phyloP scores from a whole-genome alignment of 768 basidiomycete genomes.

The Rhodotorula kratochvilovae region DNA sequence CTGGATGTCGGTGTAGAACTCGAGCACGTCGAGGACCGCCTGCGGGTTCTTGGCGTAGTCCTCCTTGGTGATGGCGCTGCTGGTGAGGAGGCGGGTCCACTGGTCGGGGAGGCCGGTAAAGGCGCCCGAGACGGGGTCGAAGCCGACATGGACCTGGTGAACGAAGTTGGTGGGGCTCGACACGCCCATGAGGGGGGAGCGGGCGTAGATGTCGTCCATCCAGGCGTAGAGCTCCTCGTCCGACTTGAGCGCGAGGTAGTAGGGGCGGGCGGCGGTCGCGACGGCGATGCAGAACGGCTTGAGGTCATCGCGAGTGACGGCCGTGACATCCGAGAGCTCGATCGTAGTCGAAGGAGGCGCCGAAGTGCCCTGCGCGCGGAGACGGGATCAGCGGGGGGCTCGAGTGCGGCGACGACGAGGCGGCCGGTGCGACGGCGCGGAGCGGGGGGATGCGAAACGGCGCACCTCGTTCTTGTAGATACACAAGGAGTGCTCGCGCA shows the following conservation, averaged over 20 bases:
- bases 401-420: neutral
- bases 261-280: slow-evolving; percentile 77
- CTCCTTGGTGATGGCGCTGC: slow-evolving; percentile 94
- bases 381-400: neutral
- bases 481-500: slow-evolving; percentile 70
- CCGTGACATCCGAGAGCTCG: slow-evolving; percentile 68
- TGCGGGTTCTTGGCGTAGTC: slow-evolving; percentile 96
- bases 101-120: slow-evolving; percentile 97
- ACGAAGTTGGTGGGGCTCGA: slow-evolving; percentile 95
- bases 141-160: slow-evolving; percentile 97
- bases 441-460: neutral
- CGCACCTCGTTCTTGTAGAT: slow-evolving; percentile 91
- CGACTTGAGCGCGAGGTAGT: slow-evolving; percentile 72
- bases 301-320: slow-evolving; percentile 84
- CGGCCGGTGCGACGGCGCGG: neutral
- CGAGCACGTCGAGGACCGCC: slow-evolving; percentile 92
- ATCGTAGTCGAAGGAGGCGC: slow-evolving; percentile 57
- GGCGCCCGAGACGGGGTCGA: slow-evolving; percentile 85
- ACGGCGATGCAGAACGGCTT: slow-evolving; percentile 90
- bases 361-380: slow-evolving; percentile 7
- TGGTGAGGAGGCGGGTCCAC: slow-evolving; percentile 94
- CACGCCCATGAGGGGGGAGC: slow-evolving; percentile 87
- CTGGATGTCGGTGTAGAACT: slow-evolving; percentile 97
- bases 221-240: slow-evolving; percentile 97
- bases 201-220: slow-evolving; percentile 93